These are phyloP conservation scores for Curvularia sp. DNA, from an alignment of 2,329 filamentous ascomycete species.

Conservation along the genomic window DNA sequence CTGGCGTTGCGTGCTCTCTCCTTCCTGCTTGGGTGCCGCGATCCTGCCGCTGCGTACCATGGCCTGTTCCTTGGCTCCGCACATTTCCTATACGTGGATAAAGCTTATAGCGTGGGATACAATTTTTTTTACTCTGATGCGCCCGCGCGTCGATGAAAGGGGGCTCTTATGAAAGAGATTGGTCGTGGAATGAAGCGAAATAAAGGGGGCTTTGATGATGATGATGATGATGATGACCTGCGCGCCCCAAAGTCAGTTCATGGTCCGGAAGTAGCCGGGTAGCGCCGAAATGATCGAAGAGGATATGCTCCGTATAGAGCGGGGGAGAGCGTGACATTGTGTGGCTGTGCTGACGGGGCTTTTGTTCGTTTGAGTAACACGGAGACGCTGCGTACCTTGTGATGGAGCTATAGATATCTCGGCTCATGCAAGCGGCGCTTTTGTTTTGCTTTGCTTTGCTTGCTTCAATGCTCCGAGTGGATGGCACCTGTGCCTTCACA, in stretches of 20 bases:
- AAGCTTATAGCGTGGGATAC: neutral
- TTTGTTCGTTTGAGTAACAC: neutral
- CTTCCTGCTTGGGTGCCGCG: neutral
- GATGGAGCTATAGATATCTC: neutral
- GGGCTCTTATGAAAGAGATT: neutral
- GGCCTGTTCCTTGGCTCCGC: constrained; percentile 6
- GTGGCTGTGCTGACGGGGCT: neutral
- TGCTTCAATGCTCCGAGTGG: constrained; percentile 36
- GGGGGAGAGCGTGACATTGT: neutral
- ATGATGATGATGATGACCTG: neutral
- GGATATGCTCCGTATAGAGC: neutral
- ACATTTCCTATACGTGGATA: neutral
- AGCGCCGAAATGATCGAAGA: neutral
- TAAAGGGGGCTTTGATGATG: neutral
- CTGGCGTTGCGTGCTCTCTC: neutral
- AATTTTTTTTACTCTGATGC: neutral
- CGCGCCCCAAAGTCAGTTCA: neutral
- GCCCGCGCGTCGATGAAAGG: neutral
- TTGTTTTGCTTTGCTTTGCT: neutral
- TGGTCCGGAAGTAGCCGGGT: neutral
- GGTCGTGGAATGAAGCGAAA: neutral
- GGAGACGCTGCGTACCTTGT: neutral
- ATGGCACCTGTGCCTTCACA: constrained; percentile 48
- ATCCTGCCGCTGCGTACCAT: constrained; percentile 19
- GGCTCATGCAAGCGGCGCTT: neutral